Conservation (phyloP, 495 filamentous ascomycete species). For the Neurospora pannonica region DNA sequence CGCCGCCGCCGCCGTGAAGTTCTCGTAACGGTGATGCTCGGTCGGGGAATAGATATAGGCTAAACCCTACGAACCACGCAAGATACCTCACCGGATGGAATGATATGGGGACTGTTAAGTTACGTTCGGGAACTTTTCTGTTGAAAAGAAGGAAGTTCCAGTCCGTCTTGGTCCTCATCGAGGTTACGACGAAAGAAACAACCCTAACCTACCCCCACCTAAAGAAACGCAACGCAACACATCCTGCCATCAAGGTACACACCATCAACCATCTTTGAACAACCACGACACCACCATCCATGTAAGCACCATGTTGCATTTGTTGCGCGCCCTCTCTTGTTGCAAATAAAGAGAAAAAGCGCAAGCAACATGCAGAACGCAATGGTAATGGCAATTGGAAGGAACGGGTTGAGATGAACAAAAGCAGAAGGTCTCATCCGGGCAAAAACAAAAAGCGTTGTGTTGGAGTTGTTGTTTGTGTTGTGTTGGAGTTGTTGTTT, state of each 20-base stretch:
- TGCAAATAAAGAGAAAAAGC: neutral
- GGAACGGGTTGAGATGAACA: neutral
- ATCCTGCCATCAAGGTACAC: neutral
- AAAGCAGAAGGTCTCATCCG: neutral
- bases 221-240: neutral
- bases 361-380: neutral
- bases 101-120: neutral
- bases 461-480: neutral
- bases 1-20: neutral
- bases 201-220: neutral
- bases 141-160: too few relatives aligned
- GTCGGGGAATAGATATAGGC: neutral
- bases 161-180: neutral
- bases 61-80: neutral
- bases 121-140: neutral
- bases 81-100: neutral
- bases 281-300: neutral
- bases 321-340: neutral
- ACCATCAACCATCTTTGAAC: neutral
- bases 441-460: neutral
- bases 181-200: neutral
- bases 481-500: neutral
- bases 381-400: neutral
- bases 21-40: neutral
- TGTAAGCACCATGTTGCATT: neutral